These are phyloP conservation scores for Trichaptum fuscoviolaceum DNA, from an alignment of 768 basidiomycete genomes.

Conservation along the genomic window DNA sequence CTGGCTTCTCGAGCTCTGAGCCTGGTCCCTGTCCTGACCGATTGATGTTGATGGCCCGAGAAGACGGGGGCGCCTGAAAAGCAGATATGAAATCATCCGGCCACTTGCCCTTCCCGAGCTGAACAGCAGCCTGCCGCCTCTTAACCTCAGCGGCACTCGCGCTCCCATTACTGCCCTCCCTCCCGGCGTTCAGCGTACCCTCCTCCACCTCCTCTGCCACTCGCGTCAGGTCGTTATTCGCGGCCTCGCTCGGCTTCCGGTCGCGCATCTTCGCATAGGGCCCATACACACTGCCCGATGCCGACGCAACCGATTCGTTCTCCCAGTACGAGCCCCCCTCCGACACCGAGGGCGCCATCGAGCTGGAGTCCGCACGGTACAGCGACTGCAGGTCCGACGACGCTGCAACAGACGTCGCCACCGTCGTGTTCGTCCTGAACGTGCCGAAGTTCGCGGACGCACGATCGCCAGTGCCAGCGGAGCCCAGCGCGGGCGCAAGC, in stretches of 20 bases:
- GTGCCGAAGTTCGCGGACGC: slow-evolving; percentile 66
- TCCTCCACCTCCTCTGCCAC: slow-evolving; percentile 67
- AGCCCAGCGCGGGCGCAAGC: slow-evolving; percentile 61
- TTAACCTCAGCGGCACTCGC: slow-evolving; percentile 26
- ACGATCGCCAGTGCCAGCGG: slow-evolving; percentile 26
- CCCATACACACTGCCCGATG: slow-evolving; percentile 18
- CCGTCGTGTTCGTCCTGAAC: slow-evolving; percentile 77
- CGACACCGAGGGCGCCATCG: slow-evolving; percentile 45
- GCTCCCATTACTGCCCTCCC: slow-evolving; percentile 34
- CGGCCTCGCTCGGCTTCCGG: slow-evolving; percentile 59
- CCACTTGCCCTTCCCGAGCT: slow-evolving; percentile 76
- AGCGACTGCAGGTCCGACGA: slow-evolving; percentile 56
- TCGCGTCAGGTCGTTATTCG: slow-evolving; percentile 54
- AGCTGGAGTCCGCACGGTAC: slow-evolving; percentile 57
- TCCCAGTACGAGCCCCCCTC: slow-evolving; percentile 30
- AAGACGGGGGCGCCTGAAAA: slow-evolving; percentile 32
- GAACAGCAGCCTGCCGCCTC: slow-evolving; percentile 34
- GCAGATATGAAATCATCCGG: slow-evolving; percentile 74
- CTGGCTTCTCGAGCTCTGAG: slow-evolving; percentile 13
- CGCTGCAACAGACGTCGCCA: slow-evolving; percentile 55
- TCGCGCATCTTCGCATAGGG: slow-evolving; percentile 33
- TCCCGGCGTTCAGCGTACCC: slow-evolving; percentile 28
- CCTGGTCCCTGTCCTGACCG: not conserved
- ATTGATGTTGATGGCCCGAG: slow-evolving; percentile 19
- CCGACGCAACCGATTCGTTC: slow-evolving; percentile 5